These are phyloP conservation scores for Parathielavia appendiculata DNA, from an alignment of 495 filamentous ascomycete species.

Conservation along the genomic window DNA sequence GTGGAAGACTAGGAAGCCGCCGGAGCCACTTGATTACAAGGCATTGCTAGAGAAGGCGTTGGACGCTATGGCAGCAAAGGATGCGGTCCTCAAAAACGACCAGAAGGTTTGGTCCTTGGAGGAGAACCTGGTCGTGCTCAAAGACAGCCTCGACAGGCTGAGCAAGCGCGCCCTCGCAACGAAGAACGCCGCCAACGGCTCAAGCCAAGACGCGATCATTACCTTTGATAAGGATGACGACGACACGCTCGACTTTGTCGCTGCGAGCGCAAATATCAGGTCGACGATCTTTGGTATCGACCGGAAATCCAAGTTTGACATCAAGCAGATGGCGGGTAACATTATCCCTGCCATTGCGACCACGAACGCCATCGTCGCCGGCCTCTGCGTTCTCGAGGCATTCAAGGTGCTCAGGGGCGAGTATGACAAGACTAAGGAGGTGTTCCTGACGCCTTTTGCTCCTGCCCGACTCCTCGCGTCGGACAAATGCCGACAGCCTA, in stretches of 20 bases:
- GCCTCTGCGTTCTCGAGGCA: conserved; percentile 86
- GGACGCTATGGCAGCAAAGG: conserved; percentile 46
- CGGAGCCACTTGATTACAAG: conserved; percentile 64
- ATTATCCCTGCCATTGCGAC: conserved; percentile 99
- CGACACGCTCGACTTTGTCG: conserved; percentile 92
- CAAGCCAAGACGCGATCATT: conserved; percentile 55
- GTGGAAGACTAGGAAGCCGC: conserved; percentile 82
- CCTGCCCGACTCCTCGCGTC: conserved; percentile 67
- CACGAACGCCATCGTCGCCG: conserved; percentile 93
- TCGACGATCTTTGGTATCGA: conserved; percentile 84
- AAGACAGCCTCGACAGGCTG: conserved; percentile 72
- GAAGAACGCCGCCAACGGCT: conserved; percentile 44
- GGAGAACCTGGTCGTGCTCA: conserved; percentile 84
- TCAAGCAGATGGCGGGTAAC: conserved; percentile 98
- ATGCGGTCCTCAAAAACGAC: conserved; percentile 56
- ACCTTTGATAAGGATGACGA: conserved; percentile 96
- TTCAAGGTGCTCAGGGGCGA: conserved; percentile 84
- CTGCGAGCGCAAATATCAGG: conserved; percentile 81
- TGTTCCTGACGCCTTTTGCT: conserved; percentile 81
- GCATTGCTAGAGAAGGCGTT: conserved; percentile 40
- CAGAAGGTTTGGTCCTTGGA: conserved; percentile 74
- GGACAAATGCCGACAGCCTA: conserved; percentile 67
- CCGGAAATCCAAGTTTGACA: conserved; percentile 84
- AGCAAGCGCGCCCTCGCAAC: conserved; percentile 63
- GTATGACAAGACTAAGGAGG: conserved; percentile 55